phyloP scores from a whole-genome alignment of 352 stramenopile species.

The Bremia lactucae region DNA sequence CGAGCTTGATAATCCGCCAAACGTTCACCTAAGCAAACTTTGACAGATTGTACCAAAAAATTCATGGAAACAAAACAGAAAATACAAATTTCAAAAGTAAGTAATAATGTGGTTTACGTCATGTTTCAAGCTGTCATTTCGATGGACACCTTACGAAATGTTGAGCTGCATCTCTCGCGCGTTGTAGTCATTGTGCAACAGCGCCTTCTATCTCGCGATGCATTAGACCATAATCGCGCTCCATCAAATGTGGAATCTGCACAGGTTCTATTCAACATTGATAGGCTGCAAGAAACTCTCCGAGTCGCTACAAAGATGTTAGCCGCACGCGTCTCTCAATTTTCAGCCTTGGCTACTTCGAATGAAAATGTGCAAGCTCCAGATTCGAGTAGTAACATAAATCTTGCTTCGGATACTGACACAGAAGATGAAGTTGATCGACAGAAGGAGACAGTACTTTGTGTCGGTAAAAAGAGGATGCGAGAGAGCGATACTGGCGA shows the following conservation, averaged over 20 bases:
- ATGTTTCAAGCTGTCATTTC: no score
- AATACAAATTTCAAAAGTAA: no score
- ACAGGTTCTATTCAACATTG: conserved; percentile 1
- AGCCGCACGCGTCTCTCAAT: neutral
- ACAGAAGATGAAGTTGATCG: conserved; percentile 1
- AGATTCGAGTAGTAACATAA: neutral
- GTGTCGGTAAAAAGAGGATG: neutral
- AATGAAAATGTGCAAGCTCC: neutral
- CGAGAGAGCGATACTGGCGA: neutral
- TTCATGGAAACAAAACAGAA: no score
- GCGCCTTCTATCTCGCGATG: neutral
- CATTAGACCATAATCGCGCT: neutral
- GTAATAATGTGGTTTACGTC: no score
- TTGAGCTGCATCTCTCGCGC: conserved; percentile 1
- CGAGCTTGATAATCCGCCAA: no score
- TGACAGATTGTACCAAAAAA: no score
- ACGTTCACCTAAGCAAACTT: no score
- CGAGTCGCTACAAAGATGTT: neutral
- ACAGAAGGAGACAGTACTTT: neutral
- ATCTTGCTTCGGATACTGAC: neutral
- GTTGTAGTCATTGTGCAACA: conserved; percentile 3
- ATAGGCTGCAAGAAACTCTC: conserved; percentile 1
- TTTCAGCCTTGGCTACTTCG: neutral
- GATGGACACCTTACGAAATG: neutral
- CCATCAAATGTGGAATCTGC: neutral